phyloP scores from a whole-genome alignment of 1,284 basidiomycete genomes.

The Mycena citricolor region DNA sequence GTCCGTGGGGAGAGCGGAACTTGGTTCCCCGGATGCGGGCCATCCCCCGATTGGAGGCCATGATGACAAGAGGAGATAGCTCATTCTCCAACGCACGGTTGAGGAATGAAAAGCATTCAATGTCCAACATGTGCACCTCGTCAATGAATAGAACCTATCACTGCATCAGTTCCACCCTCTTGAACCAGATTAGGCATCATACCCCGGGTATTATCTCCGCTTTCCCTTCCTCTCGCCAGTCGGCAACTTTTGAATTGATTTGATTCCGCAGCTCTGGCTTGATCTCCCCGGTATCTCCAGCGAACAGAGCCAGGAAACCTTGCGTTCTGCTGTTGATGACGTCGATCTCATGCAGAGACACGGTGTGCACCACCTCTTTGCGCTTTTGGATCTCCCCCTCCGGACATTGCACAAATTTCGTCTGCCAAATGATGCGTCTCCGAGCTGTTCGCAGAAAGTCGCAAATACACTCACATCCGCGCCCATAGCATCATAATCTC shows the following conservation, averaged over 20 bases:
- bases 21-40: conserved; percentile 94
- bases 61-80: conserved; percentile 92
- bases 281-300: conserved; percentile 97
- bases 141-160: conserved; percentile 87
- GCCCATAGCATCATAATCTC: conserved; percentile 99
- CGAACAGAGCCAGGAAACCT: conserved; percentile 78
- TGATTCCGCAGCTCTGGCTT: conserved; percentile 96
- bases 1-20: conserved; percentile 91
- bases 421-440: conserved; percentile 47
- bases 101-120: conserved; percentile 98
- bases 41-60: conserved; percentile 97
- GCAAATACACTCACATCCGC: conserved; percentile 74
- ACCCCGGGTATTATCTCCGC: conserved; percentile 97
- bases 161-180: neutral
- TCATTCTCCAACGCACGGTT: conserved; percentile 96
- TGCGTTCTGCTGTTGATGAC: conserved; percentile 99
- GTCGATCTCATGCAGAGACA: conserved; percentile 97
- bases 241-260: conserved; percentile 95
- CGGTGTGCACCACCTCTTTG: conserved; percentile 95
- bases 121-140: conserved; percentile 99
- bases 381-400: conserved; percentile 98
- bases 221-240: conserved; percentile 99
- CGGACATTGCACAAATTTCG: conserved; percentile 96
- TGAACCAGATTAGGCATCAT: conserved; percentile 34
- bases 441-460: conserved; percentile 3